phyloP scores from a whole-genome alignment of 345 rosid species.

The Syzygium jambos region DNA sequence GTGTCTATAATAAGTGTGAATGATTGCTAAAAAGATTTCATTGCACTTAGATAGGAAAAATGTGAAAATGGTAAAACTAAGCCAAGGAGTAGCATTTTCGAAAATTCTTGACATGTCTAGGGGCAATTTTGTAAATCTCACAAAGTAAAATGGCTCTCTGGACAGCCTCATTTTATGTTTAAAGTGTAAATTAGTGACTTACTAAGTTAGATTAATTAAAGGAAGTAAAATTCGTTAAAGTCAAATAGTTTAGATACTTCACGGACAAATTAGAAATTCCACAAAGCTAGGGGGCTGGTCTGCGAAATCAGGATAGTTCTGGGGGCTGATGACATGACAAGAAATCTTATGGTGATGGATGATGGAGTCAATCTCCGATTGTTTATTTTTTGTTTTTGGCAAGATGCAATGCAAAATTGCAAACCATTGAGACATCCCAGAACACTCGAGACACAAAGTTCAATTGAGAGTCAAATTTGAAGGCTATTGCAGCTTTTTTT shows the following conservation, averaged over 20 bases:
- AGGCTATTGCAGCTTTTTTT: not conserved
- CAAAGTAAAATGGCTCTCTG: not conserved
- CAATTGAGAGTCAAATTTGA: not conserved
- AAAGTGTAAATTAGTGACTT: not conserved
- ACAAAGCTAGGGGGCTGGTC: not conserved
- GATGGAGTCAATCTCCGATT: not conserved
- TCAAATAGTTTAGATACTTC: not conserved
- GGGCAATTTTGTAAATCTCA: not conserved
- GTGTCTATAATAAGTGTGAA: not conserved
- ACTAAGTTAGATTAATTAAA: not conserved
- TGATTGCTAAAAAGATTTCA: not conserved
- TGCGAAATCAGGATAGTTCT: not conserved
- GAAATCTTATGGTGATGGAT: not conserved
- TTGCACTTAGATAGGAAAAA: not conserved
- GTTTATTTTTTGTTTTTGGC: not conserved
- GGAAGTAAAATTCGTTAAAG: not conserved
- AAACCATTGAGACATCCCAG: not conserved
- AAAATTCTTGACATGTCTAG: not conserved
- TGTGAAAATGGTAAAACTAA: not conserved
- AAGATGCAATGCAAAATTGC: not conserved
- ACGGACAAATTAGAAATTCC: not conserved
- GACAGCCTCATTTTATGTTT: not conserved
- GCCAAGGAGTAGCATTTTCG: not conserved
- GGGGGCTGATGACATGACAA: not conserved
- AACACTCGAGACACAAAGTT: not conserved